Conservation (phyloP, 768 basidiomycete species). For the Podaxis carcinomalis region DNA sequence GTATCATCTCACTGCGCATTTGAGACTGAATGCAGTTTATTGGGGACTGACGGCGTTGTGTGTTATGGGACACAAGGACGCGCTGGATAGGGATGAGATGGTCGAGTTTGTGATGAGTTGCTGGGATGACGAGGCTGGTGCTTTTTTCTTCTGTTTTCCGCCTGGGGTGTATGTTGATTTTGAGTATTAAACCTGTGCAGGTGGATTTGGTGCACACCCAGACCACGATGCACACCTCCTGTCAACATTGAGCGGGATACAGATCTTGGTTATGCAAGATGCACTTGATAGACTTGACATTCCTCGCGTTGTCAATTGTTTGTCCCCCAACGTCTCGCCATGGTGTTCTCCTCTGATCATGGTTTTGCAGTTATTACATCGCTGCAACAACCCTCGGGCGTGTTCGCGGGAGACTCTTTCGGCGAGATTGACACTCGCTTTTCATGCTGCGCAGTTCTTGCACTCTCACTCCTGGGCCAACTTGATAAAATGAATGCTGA, state of each 20-base stretch:
- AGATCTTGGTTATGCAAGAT: conserved; percentile 84
- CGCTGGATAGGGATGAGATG: conserved; percentile 79
- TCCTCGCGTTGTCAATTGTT: conserved; percentile 72
- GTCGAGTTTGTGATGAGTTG: conserved; percentile 89
- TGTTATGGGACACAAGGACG: conserved; percentile 74
- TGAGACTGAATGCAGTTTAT: conserved; percentile 93
- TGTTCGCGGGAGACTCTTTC: conserved; percentile 86
- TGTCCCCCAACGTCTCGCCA: conserved; percentile 19
- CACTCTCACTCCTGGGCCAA: conserved; percentile 75
- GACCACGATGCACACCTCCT: conserved; percentile 89
- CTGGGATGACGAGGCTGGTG: conserved; percentile 89
- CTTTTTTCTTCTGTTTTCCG: conserved; percentile 9
- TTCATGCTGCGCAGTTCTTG: conserved; percentile 79
- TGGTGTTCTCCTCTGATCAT: background rate
- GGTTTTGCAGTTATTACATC: conserved; percentile 65
- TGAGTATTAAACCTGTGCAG: conserved; percentile 32
- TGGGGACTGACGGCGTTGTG: conserved; percentile 92
- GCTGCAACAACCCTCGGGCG: conserved; percentile 80
- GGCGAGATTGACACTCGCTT: conserved; percentile 96
- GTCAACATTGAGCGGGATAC: conserved; percentile 86
- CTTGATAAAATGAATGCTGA: conserved; percentile 66
- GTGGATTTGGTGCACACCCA: conserved; percentile 89
- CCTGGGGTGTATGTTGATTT: background rate
- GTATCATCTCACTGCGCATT: conserved; percentile 89
- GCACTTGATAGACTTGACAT: conserved; percentile 70